Base-by-base conservation (phyloP, 768 basidiomycete genomes). In the Clavaria fumosa region DNA sequence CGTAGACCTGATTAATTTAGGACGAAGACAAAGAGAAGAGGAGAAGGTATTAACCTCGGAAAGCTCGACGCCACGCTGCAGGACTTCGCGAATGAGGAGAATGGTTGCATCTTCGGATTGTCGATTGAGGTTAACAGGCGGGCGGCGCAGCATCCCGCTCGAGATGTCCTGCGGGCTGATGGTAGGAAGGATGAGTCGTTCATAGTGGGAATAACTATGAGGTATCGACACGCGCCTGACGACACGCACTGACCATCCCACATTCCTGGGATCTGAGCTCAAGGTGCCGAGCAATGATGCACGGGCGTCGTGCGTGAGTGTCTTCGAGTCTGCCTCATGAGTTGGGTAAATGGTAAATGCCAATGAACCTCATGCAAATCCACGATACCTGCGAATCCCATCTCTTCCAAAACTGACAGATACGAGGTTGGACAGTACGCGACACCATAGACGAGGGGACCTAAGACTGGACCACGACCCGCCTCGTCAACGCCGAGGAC, bases 401-500 rank as follows among this genome's bases (percentile, higher is more conserved):
- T 65, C 9, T 64, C 55, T 35, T 86, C 78, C 38, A 99, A 57
- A 10, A 72, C 55, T 2, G 78, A 72, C 45, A 75, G 64, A 58
- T 84, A 96, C 17, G 75, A 63, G 3, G 66, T 66, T 2, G 89
- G 84, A 49, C 93, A 97, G 51, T 88, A 96, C 0, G 95, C 91
- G 18, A 93, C 75, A 5, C 84, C 93, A 50, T 99, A 97, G 0
- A 99, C 95, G 42, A 97, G 70, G 0, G 95, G 95, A 1, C 91
- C 93, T 0, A 99, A 63, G 1, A 93, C 93, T 15, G 93, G 95
- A 0, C 95, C 95, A 38, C 95, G 68, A 0, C 95, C 95, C 0
- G 95, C 95, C 54, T 99, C 95, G 55, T 99, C 95, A n/a, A 99
- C 90, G 17, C 95, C 95, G 35, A 99, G 78, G 34, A 96, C 85